A percentile compares a stretch with the other conserved stretches of the same genome.
These are phyloP conservation scores for Saccharomyces uvarum DNA, from an alignment of 1,139 yeast genomes.

Conservation along the genomic window DNA sequence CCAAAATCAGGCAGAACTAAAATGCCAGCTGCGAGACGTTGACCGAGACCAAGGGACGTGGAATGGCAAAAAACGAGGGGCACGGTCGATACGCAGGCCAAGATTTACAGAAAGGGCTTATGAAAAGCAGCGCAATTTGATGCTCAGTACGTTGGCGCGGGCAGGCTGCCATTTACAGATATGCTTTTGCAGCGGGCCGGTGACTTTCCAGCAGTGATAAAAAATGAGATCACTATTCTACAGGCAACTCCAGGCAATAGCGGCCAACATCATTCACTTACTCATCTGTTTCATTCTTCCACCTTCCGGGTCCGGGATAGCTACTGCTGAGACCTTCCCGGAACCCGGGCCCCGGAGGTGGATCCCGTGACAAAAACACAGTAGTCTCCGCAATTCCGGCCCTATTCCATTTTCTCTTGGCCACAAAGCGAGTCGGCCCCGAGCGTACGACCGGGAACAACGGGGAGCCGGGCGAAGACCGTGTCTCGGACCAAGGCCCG, in stretches of 20 bases:
- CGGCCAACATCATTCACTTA: not conserved
- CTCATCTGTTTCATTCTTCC: not conserved
- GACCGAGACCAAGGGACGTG: not conserved
- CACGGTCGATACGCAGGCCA: not conserved
- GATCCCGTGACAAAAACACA: not conserved
- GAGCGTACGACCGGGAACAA: not conserved
- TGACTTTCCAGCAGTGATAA: not conserved
- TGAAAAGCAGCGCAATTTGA: not conserved
- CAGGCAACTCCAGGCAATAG: not conserved
- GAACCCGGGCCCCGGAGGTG: not conserved
- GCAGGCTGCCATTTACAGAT: not conserved
- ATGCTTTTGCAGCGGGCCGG: not conserved
- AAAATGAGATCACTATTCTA: not conserved
- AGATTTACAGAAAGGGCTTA: not conserved
- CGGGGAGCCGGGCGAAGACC: not conserved
- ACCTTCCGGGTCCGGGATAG: not conserved
- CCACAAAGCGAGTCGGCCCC: not conserved
- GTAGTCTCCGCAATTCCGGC: not conserved
- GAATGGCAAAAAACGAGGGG: not conserved
- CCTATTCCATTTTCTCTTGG: too few species aligned
- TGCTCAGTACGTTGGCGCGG: too few species aligned
- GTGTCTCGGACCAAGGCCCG: not conserved
- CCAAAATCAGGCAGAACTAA: not conserved
- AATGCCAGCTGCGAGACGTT: not conserved
- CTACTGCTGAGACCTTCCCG: not conserved